A percentile compares a stretch with the other conserved stretches of the same genome.
These are phyloP conservation scores for Rhizopus stolonifer DNA, from an alignment of 371 early-diverging fungal genomes.

Conservation along the genomic window DNA sequence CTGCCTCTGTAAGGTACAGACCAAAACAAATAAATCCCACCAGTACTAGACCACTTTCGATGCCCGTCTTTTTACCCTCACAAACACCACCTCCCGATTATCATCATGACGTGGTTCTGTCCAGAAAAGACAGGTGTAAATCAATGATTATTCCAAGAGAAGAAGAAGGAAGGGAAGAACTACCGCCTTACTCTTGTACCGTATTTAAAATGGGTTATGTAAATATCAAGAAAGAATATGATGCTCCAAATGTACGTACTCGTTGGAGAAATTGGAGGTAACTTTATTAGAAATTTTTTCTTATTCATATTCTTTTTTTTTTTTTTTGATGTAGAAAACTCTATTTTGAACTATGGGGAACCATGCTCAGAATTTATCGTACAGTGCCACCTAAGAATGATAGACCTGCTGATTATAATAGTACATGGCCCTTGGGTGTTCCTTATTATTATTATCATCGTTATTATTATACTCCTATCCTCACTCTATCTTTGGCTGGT, in stretches of 20 bases:
- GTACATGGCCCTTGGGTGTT: slow-evolving; percentile 13
- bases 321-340: slow-evolving; percentile 28
- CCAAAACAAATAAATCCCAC: slow-evolving; percentile 10
- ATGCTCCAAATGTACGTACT: slow-evolving; percentile 32
- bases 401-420: slow-evolving; percentile 8
- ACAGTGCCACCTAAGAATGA: slow-evolving; percentile 24
- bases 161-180: slow-evolving; percentile 36
- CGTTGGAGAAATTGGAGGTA: slow-evolving; percentile 47
- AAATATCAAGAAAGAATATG: slow-evolving; percentile 41
- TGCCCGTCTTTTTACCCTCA: slow-evolving; percentile 23
- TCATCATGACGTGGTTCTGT: not conserved
- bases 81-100: slow-evolving; percentile 18
- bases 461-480: slow-evolving; percentile 32
- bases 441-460: slow-evolving; percentile 29
- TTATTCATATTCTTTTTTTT: not conserved
- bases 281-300: not conserved
- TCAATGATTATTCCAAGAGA: slow-evolving; percentile 32
- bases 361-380: slow-evolving; percentile 37
- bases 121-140: slow-evolving; percentile 28
- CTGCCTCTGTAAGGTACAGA: too few species aligned
- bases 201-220: slow-evolving; percentile 52
- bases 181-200: slow-evolving; percentile 44
- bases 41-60: slow-evolving; percentile 16
- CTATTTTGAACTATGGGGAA: slow-evolving; percentile 49
- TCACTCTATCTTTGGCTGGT: slow-evolving; percentile 35